These are phyloP conservation scores for Gyrodon lividus DNA, from an alignment of 768 basidiomycete genomes.

Conservation along the genomic window DNA sequence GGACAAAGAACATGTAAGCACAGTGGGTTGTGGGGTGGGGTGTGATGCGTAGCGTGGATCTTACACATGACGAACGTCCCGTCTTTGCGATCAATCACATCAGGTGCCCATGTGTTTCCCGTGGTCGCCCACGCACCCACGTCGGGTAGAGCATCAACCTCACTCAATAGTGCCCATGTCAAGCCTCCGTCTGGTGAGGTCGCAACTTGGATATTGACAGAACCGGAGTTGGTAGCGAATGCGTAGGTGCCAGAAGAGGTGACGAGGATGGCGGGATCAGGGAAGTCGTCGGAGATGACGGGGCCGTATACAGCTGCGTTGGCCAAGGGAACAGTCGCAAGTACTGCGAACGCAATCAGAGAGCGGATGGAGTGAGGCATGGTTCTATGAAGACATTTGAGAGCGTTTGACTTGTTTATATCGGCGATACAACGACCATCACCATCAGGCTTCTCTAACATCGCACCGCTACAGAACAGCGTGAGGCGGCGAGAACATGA, in stretches of 20 bases:
- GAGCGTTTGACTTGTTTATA: background rate
- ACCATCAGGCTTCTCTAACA: too few species aligned
- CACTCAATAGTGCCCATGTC: conserved; percentile 15
- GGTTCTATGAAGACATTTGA: background rate
- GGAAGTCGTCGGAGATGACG: conserved; percentile 22
- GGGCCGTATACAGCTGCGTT: conserved; percentile 12
- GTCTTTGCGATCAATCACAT: conserved; percentile 15
- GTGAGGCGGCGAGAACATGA: too few species aligned
- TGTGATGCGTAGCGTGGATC: background rate
- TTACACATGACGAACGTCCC: conserved; percentile 22
- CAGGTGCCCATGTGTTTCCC: conserved; percentile 21
- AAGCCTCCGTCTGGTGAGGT: conserved; percentile 19
- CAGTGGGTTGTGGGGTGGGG: background rate
- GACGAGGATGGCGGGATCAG: conserved; percentile 20
- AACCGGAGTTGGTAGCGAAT: conserved; percentile 20
- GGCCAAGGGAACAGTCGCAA: background rate
- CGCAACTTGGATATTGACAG: conserved; percentile 22
- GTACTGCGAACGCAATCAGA: background rate
- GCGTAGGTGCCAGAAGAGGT: conserved; percentile 14
- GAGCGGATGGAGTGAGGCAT: background rate
- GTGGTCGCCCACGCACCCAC: conserved; percentile 24
- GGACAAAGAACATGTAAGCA: too few species aligned
- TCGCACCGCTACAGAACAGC: too few species aligned
- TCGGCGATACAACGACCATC: too few species aligned
- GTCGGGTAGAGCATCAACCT: conserved; percentile 21